Conservation (phyloP, 371 early-diverging fungal species). For the Haplosporangium sp. region DNA sequence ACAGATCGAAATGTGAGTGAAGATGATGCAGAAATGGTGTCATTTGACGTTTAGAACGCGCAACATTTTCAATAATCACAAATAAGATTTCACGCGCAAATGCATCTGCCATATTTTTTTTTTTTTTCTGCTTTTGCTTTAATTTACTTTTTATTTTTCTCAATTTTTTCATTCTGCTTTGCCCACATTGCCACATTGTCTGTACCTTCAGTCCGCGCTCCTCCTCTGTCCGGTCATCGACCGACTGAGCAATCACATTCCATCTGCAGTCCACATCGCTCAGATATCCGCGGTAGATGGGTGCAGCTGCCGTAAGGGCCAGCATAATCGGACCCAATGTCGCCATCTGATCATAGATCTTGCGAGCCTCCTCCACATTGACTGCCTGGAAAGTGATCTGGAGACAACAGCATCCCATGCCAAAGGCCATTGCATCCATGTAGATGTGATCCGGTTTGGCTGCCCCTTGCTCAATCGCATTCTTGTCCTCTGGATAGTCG, state of each 20-base stretch:
- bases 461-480: constrained; percentile 72
- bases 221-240: constrained; percentile 95
- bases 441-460: constrained; percentile 94
- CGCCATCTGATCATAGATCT: constrained; percentile 96
- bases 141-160: background rate
- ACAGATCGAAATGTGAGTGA: constrained; percentile 16
- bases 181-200: background rate
- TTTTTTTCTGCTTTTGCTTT: background rate
- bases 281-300: constrained; percentile 94
- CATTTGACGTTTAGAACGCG: constrained; percentile 40
- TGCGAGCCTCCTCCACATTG: constrained; percentile 92
- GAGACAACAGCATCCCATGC: constrained; percentile 99
- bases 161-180: background rate
- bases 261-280: constrained; percentile 98
- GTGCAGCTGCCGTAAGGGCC: constrained; percentile 95
- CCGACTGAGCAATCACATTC: constrained; percentile 95
- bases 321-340: constrained; percentile 95
- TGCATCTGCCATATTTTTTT: too few relatives aligned
- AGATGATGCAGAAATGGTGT: constrained; percentile 47
- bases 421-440: constrained; percentile 99
- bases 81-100: background rate
- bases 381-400: constrained; percentile 99
- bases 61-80: constrained; percentile 10
- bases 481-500: constrained; percentile 71
- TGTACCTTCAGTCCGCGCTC: constrained; percentile 90